phyloP scores from a whole-genome alignment of 805 yeast genomes.

The Candida hungchunana region DNA sequence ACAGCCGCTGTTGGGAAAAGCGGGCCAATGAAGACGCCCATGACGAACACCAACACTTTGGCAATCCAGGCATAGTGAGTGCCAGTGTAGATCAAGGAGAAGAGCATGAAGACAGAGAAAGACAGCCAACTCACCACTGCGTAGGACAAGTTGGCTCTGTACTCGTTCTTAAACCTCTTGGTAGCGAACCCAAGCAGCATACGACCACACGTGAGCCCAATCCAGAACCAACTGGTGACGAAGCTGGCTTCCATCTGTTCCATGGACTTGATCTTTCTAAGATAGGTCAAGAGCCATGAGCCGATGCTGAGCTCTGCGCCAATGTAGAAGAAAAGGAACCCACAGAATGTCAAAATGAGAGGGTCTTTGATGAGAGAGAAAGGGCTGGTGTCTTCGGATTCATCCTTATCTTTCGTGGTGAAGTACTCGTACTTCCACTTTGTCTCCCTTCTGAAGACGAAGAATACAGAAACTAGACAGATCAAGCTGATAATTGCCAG shows the following conservation, averaged over 20 bases:
- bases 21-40: constrained; percentile 66
- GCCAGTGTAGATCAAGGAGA: constrained; percentile 12
- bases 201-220: constrained; percentile 65
- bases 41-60: constrained; percentile 29
- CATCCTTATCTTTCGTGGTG: constrained; percentile 14
- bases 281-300: constrained; percentile 66
- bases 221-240: constrained; percentile 69
- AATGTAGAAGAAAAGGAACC: constrained; percentile 55
- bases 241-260: constrained; percentile 47
- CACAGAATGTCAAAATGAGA: constrained; percentile 44
- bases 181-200: constrained; percentile 54
- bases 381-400: constrained; percentile 16
- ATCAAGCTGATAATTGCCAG: constrained; percentile 12
- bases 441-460: constrained; percentile 45
- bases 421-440: constrained; percentile 30
- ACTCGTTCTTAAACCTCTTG: constrained; percentile 42
- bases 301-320: constrained; percentile 70
- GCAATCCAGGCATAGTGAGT: constrained; percentile 3
- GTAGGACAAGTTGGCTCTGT: constrained; percentile 32
- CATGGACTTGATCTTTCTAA: constrained; percentile 51
- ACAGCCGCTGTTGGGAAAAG: constrained; percentile 70
- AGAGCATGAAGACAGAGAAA: constrained; percentile 18
- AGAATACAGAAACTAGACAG: constrained; percentile 28
- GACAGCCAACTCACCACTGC: constrained; percentile 32
- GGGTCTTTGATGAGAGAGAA: constrained; percentile 26